Base-by-base conservation (phyloP, 176 grass and related monocot genomes). In the Stipa capillata region DNA sequence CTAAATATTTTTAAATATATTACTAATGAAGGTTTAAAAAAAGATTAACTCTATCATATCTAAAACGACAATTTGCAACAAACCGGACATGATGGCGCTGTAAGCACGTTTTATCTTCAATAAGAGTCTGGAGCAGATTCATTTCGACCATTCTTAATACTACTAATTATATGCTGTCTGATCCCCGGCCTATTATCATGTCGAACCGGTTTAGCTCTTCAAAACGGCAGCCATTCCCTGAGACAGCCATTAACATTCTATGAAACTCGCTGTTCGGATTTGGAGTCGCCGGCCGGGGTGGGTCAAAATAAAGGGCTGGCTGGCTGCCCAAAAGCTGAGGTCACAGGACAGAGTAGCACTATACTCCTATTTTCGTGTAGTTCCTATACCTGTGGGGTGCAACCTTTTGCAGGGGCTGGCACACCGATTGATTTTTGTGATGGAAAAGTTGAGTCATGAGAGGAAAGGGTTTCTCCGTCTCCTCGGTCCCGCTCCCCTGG, bases 381-480 rank as follows among this genome's bases (percentile, higher is more conserved):
- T 44, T 69, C 85, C 71, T 69, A 35, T 9, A 55, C 67, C 16
- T 53, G 29, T 62, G 65, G n/a, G 74, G 48, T 57, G 37, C 14
- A 51, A 73, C 7, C 34, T 88, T 84, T 74, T 66, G 74, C 31
- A 66, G 57, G 8, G 16, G 34, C 45, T 54, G 18, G 11, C 40
- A 45, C 14, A 45, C 45, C 18, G 47, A 47, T 17, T 32, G 52
- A 78, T 56, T 51, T 80, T 74, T 60, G 81, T 23, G 81, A 88
- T 67, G 69, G 75, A 41, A 88, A 84, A 84, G 86, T 60, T 75
- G 60, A 32, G 31, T 74, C 51, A 6, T 55, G 62, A 34, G 50
- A 58, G 31, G 37, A 56, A 72, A 65, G 74, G 57, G 68, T 58
- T 88, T 79, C 75, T 50, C 74, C 18, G 31, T 64, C 52, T 27